Evolutionary conservation across 2,329 filamentous ascomycete species (phyloP), one percentile per base, ranked within the genome.

Genomic region (Paracamarosporium sp.): DNA sequence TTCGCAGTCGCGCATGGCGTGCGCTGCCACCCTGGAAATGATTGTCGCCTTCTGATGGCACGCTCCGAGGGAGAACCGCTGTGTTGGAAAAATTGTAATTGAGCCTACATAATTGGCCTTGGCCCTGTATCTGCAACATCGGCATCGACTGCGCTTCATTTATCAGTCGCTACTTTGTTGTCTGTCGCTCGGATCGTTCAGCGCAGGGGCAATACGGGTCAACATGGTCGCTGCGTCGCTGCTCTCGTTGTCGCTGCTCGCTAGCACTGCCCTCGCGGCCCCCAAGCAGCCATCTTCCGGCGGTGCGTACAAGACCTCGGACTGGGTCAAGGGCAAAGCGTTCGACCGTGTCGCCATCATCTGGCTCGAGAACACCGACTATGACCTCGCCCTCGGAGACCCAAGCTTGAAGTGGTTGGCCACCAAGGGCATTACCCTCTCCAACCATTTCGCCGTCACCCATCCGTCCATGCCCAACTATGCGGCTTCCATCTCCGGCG

Each of bases 301-400:
- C 7, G 31, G 22, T 7, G 45, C 17, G 35, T 27, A 36, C 51
- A 46, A 48, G 35, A 59, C 57, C 9, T 86, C 83, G 30, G 88
- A 83, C 72, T 72, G 86, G 67, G 86, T 93, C 50, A 83, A 86
- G 70, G 91, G 91, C 60, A 86, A 88, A 70, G 86, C 83, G 0
- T 93, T 93, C 71, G 85, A 92, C 71, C 86, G 90, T 15, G 85
- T 91, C 60, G 86, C 87, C 54, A 85, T 87, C 56, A 87, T 93
- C 74, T 93, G 89, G 88, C 82, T 92, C 46, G 91, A 93, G 79
- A 93, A 93, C 73, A 90, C 88, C 47, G 82, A 86, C 75, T 93
- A 85, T 63, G 82, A 86, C 51, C 84, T 87, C 68, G 86, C 90
- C 1, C 79, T 80, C 35, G 84, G 82, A 15, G 89, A 93, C 72